Evolutionary conservation across 2,329 filamentous ascomycete species (phyloP).

Genomic region (Ceratocystis huliohia): DNA sequence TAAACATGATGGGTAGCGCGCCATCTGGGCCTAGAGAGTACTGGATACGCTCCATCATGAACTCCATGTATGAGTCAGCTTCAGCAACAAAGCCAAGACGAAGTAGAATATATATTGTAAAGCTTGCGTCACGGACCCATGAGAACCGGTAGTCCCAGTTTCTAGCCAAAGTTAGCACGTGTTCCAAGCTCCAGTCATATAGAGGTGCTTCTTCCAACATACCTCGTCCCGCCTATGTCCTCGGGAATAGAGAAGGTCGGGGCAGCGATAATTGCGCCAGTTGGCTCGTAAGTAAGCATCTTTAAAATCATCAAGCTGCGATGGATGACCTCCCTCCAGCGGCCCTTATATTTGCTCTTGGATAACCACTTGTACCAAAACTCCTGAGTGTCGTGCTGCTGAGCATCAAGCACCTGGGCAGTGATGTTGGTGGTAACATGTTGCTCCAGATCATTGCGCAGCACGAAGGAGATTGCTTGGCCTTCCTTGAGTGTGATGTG

Average conservation of each 20-base stretch:
- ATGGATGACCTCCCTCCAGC: slow-evolving; percentile 58
- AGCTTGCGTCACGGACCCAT: slow-evolving; percentile 66
- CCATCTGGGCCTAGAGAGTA: slow-evolving; percentile 47
- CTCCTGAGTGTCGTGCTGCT: slow-evolving; percentile 56
- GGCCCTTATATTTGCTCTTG: slow-evolving; percentile 56
- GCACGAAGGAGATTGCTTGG: slow-evolving; percentile 55
- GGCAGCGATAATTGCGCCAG: slow-evolving; percentile 62
- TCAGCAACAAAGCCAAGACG: slow-evolving; percentile 64
- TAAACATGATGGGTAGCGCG: slow-evolving; percentile 69
- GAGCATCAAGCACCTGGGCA: slow-evolving; percentile 42
- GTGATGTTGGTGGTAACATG: slow-evolving; percentile 48
- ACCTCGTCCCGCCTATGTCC: slow-evolving; percentile 51
- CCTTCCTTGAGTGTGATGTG: slow-evolving; percentile 49
- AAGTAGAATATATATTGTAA: slow-evolving; percentile 65
- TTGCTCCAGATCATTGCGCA: slow-evolving; percentile 48
- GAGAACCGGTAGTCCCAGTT: slow-evolving; percentile 66
- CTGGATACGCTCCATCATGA: slow-evolving; percentile 59
- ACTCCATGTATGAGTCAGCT: slow-evolving; percentile 65
- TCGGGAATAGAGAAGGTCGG: slow-evolving; percentile 69
- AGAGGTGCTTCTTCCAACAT: slow-evolving; percentile 12
- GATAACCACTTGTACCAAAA: slow-evolving; percentile 66
- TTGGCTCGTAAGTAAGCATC: slow-evolving; percentile 65
- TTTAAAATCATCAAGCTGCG: slow-evolving; percentile 64
- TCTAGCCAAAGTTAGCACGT: slow-evolving; percentile 26
- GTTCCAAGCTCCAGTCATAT: neutral